Percentiles rank a stretch among this genome's conserved stretches.
phyloP scores from a whole-genome alignment of 345 rosid species.

The Moricandia arvensis region DNA sequence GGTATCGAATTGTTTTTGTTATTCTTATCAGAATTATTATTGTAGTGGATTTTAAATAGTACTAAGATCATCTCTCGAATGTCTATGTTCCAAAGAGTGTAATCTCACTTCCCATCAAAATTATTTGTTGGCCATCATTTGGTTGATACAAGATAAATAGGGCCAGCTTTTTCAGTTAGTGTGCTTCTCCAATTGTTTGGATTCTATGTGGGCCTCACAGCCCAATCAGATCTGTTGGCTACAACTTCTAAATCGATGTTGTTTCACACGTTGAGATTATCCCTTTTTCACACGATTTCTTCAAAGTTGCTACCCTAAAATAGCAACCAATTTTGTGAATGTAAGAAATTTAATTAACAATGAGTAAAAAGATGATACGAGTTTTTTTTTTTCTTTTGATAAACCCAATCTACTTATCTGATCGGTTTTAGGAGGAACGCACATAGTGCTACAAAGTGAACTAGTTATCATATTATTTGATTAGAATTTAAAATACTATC shows the following conservation, averaged over 20 bases:
- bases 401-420: too few species aligned
- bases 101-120: neutral
- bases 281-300: neutral
- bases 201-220: neutral
- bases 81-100: neutral
- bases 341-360: neutral
- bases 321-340: neutral
- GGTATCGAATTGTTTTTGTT: slow-evolving; percentile 9
- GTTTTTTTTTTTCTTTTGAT: too few species aligned
- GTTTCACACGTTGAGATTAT: neutral
- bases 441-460: too few species aligned
- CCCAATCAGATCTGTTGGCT: neutral
- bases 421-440: too few species aligned
- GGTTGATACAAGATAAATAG: neutral
- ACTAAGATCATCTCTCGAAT: too few species aligned
- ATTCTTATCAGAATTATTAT: slow-evolving; percentile 6
- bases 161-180: neutral
- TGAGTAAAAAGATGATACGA: neutral
- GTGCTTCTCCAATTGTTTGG: neutral
- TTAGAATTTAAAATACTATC: too few species aligned
- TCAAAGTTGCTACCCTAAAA: neutral
- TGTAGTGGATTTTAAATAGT: slow-evolving; percentile 15
- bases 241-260: neutral
- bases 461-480: too few species aligned
- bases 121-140: neutral